Evolutionary conservation across 371 early-diverging fungal genomes (phyloP).

Genomic region (Mucor lusitanicus): DNA sequence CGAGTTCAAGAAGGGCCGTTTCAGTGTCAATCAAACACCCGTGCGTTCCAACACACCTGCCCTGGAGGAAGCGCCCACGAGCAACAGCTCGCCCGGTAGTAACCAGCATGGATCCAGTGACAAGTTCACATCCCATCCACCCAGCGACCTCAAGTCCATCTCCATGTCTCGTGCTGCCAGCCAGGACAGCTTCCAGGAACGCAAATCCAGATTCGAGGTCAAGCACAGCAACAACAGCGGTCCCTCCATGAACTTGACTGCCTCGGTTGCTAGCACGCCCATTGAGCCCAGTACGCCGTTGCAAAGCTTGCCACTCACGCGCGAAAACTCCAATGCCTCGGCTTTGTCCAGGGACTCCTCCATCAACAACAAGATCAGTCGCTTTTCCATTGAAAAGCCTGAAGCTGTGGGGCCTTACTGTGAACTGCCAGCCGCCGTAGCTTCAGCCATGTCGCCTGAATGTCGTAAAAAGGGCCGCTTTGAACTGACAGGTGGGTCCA

Average conservation of each 20-base stretch:
- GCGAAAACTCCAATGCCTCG: constrained; percentile 27
- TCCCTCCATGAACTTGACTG: neutral
- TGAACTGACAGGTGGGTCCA: constrained; percentile 31
- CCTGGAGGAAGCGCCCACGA: neutral
- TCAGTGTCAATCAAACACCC: constrained; percentile 37
- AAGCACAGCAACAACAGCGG: constrained; percentile 17
- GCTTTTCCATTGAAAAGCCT: constrained; percentile 35
- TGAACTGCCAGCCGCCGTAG: neutral
- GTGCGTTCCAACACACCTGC: constrained; percentile 7
- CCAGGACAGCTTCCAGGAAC: constrained; percentile 24
- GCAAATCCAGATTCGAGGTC: constrained; percentile 33
- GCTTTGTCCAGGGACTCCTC: constrained; percentile 19
- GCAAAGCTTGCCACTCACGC: constrained; percentile 25
- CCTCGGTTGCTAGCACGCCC: neutral
- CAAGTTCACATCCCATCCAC: neutral
- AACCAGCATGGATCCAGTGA: neutral
- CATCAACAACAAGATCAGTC: constrained; percentile 22
- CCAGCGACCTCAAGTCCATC: neutral
- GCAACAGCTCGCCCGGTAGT: neutral
- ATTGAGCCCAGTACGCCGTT: constrained; percentile 2
- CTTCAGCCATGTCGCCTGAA: constrained; percentile 14
- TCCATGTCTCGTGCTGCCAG: constrained; percentile 17
- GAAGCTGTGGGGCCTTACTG: constrained; percentile 3
- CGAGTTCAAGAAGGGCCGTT: constrained; percentile 32
- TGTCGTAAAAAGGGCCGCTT: constrained; percentile 36